A percentile compares a stretch with the other conserved stretches of the same genome.
Conservation (phyloP, 805 yeast genomes). For the Lipomyces kockii region DNA sequence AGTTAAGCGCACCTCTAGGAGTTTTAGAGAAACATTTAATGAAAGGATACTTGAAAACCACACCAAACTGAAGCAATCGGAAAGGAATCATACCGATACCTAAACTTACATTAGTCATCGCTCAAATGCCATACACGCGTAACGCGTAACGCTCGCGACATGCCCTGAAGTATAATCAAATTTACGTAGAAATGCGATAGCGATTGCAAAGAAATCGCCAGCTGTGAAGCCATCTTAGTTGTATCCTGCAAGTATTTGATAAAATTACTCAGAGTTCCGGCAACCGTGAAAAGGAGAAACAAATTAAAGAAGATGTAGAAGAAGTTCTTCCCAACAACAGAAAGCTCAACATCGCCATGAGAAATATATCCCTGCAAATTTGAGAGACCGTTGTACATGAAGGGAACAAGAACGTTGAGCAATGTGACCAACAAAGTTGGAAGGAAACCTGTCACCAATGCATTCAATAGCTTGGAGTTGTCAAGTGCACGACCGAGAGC, state of each 20-base stretch:
- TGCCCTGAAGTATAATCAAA: conserved; percentile 70
- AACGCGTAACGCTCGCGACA: not conserved
- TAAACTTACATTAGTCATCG: not conserved
- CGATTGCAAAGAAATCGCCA: conserved; percentile 80
- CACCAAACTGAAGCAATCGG: conserved; percentile 79
- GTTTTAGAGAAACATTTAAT: conserved; percentile 69
- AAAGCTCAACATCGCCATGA: conserved; percentile 88
- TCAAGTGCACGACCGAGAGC: conserved; percentile 69
- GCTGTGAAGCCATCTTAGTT: conserved; percentile 80
- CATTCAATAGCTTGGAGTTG: conserved; percentile 70
- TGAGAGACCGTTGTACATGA: conserved; percentile 81
- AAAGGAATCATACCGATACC: conserved; percentile 86
- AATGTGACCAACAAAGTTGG: conserved; percentile 91
- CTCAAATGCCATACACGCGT: not conserved
- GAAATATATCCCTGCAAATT: conserved; percentile 87
- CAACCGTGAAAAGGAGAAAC: conserved; percentile 90
- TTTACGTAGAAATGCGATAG: conserved; percentile 89
- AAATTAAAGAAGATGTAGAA: conserved; percentile 92
- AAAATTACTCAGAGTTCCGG: conserved; percentile 84
- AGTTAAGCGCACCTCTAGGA: conserved; percentile 56
- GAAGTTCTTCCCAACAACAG: conserved; percentile 89
- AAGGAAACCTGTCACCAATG: conserved; percentile 80
- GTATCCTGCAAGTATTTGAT: conserved; percentile 87
- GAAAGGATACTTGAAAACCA: conserved; percentile 73
- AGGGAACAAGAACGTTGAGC: conserved; percentile 82